Evolutionary conservation across 345 rosid species (phyloP), one percentile per base, ranked within the genome.

Genomic region (Eucalyptus leucophloia): DNA sequence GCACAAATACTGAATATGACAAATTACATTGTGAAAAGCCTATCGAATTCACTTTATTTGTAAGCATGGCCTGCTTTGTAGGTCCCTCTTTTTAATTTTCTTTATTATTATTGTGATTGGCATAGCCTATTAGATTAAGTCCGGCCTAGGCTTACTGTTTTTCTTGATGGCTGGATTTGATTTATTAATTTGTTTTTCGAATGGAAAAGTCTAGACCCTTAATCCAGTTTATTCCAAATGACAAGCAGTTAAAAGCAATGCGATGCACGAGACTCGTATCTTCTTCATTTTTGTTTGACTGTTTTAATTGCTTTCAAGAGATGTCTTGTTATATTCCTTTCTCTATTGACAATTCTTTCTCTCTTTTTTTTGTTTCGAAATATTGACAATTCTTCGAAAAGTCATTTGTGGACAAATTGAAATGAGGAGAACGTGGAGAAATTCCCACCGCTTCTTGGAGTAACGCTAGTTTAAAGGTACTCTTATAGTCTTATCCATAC

Each of bases 1-100:
- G 1, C 0, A 0, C 19, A 11, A 56, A 56, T 24, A 24, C 30
- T 24, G 1, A n/a, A n/a, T 30, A n/a, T 21, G 37, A 28, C 19
- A 65, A 7, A 15, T n/a, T 17, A 15, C 17, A 65, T 65, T 11
- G 37, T 65, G 9, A 65, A 65, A 65, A 65, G 6, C 2, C 3
- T n/a, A 1, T n/a, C 2, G 3, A 2, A 15, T 62, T 7, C 69
- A 30, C 12, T 62, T 62, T 30, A 30, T 30, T 7, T 62, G 9
- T 62, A 30, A 30, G 18, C 3, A 9, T 2, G 42, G 21, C 7
- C 80, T 0, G 2, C 14, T 69, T 69, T 69, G 80, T 32, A 9
- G 24, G 13, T 8, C 23, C 7, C 4, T 5, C 4, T 62, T 24
- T 30, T 56, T 23, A 60, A 28, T 60, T 8, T 32, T 62, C 18